Evolutionary conservation across 129 eudicot genomes (phyloP).

Genomic region (Flaveria sonorensis): DNA sequence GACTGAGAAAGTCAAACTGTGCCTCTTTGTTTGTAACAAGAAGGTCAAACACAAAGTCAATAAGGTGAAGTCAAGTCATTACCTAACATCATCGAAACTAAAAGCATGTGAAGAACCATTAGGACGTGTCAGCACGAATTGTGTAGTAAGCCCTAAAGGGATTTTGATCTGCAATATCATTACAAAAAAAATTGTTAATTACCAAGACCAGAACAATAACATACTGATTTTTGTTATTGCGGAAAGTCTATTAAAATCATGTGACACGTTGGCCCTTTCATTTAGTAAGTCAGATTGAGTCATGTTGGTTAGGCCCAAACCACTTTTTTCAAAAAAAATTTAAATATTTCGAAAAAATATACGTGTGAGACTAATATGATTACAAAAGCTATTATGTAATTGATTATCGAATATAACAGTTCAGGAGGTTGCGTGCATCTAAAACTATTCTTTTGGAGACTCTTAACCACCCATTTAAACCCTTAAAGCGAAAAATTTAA

Average conservation of each 20-base stretch:
- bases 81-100: constrained; percentile 70
- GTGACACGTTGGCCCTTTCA: constrained; percentile 55
- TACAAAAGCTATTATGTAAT: neutral
- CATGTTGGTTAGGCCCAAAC: neutral
- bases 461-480: neutral
- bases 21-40: neutral
- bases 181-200: neutral
- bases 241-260: constrained; percentile 48
- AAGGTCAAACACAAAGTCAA: constrained; percentile 2
- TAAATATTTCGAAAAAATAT: neutral
- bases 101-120: constrained; percentile 77
- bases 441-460: neutral
- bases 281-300: constrained; percentile 27
- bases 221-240: no score
- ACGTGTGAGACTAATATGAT: neutral
- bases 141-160: constrained; percentile 71
- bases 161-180: constrained; percentile 67
- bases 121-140: constrained; percentile 62
- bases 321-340: neutral
- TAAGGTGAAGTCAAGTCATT: constrained; percentile 19
- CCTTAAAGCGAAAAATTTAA: neutral
- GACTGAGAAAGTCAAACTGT: constrained; percentile 15
- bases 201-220: neutral
- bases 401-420: neutral
- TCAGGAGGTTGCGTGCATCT: neutral